These are phyloP conservation scores for Sugiyamaella smithiae DNA, from an alignment of 805 yeast genomes.

Conservation along the genomic window DNA sequence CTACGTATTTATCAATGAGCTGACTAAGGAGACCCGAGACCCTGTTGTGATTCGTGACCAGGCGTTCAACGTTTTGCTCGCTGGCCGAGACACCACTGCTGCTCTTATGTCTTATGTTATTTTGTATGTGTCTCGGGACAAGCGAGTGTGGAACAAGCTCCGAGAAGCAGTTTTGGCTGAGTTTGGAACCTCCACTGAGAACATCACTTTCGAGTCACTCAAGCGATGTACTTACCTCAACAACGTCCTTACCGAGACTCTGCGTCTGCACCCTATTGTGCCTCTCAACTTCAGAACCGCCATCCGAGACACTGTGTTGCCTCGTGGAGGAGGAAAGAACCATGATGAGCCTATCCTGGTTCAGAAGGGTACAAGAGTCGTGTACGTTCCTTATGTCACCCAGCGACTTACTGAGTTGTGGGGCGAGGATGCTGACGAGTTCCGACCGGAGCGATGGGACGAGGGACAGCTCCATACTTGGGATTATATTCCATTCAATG, in stretches of 20 bases:
- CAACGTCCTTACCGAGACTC: conserved; percentile 47
- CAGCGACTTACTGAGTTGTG: conserved; percentile 42
- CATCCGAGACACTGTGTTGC: conserved; percentile 45
- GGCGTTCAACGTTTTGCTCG: conserved; percentile 48
- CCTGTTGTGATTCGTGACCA: conserved; percentile 49
- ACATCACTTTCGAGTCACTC: conserved; percentile 44
- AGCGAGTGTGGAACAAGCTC: conserved; percentile 33
- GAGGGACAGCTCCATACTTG: conserved; percentile 40
- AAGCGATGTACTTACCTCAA: conserved; percentile 48
- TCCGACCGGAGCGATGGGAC: conserved; percentile 51
- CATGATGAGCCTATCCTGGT: conserved; percentile 40
- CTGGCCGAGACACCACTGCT: conserved; percentile 60
- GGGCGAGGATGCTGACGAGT: conserved; percentile 47
- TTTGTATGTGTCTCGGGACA: conserved; percentile 44
- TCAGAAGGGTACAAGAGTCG: conserved; percentile 43
- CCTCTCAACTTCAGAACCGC: conserved; percentile 50
- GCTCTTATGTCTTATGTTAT: conserved; percentile 46
- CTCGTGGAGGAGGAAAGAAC: conserved; percentile 51
- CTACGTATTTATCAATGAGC: conserved; percentile 48
- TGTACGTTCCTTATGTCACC: conserved; percentile 41
- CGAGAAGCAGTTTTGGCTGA: conserved; percentile 39
- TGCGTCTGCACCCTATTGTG: conserved; percentile 52
- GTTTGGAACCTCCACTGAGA: conserved; percentile 32
- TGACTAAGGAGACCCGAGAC: conserved; percentile 50
- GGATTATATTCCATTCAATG: conserved; percentile 53